phyloP scores from a whole-genome alignment of 2,329 filamentous ascomycete species.

The Monosporascus sp. region DNA sequence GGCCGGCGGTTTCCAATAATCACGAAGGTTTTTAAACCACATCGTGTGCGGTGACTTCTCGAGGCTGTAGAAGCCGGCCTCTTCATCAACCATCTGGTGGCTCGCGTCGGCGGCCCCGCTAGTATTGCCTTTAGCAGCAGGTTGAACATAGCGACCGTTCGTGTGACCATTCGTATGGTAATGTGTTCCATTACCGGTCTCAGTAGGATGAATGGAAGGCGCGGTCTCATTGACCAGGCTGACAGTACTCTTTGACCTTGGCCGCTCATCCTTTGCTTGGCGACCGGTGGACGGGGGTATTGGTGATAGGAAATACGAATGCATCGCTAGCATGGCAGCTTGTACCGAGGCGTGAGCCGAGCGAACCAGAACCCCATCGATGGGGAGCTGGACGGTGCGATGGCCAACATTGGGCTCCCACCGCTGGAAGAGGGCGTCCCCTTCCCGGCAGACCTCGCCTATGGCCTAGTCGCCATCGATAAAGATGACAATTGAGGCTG shows the following conservation, averaged over 20 bases:
- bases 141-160: slow-evolving; percentile 9
- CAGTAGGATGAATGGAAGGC: slow-evolving; percentile 47
- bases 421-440: neutral
- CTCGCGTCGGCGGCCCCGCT: slow-evolving; percentile 33
- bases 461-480: slow-evolving; percentile 13
- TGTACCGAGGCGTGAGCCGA: slow-evolving; percentile 30
- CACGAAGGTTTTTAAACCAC: slow-evolving; percentile 60
- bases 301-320: no score
- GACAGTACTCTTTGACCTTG: slow-evolving; percentile 36
- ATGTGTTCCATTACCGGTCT: slow-evolving; percentile 4
- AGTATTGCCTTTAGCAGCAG: slow-evolving; percentile 25
- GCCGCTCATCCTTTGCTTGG: slow-evolving; percentile 10
- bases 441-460: slow-evolving; percentile 3
- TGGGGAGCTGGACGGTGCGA: slow-evolving; percentile 23
- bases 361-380: slow-evolving; percentile 11
- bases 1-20: slow-evolving; percentile 47
- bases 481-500: slow-evolving; percentile 8
- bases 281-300: no score
- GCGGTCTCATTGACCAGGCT: slow-evolving; percentile 51
- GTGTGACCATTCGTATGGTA: slow-evolving; percentile 16
- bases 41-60: no score
- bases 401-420: neutral
- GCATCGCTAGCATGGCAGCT: slow-evolving; percentile 2
- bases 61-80: slow-evolving; percentile 69
- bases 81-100: slow-evolving; percentile 45